These are phyloP conservation scores for Hemerocallis citrina DNA, from an alignment of 106 monocot species.

Conservation along the genomic window DNA sequence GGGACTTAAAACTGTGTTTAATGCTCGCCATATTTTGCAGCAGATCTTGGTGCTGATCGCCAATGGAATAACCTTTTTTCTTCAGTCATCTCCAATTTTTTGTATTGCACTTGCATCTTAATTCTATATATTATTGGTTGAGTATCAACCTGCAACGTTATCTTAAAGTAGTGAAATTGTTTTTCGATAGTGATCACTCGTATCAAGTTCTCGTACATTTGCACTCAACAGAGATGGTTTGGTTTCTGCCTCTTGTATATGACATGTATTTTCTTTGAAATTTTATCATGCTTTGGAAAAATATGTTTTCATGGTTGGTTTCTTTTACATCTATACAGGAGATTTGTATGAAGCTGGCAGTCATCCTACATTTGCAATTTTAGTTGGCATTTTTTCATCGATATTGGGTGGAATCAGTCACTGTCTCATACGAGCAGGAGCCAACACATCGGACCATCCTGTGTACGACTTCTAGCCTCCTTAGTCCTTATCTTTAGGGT, in stretches of 20 bases:
- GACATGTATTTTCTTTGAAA: too few relatives aligned
- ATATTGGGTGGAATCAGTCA: constrained; percentile 42
- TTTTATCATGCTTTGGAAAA: too few relatives aligned
- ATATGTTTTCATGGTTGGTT: too few relatives aligned
- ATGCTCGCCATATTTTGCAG: too few relatives aligned
- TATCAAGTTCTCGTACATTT: neutral
- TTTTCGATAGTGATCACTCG: neutral
- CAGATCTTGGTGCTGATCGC: too few relatives aligned
- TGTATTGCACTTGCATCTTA: neutral
- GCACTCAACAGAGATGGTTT: neutral
- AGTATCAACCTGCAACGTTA: neutral
- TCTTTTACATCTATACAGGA: constrained; percentile 13
- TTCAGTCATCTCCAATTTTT: too few relatives aligned
- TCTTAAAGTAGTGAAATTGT: too few relatives aligned
- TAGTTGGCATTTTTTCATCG: constrained; percentile 48
- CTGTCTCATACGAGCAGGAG: constrained; percentile 43
- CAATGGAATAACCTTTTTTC: too few relatives aligned
- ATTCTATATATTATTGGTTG: neutral
- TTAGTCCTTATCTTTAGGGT: neutral
- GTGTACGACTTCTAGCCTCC: constrained; percentile 28
- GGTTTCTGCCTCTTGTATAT: neutral
- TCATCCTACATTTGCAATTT: constrained; percentile 8
- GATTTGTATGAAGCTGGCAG: constrained; percentile 9
- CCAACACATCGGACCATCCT: constrained; percentile 50
- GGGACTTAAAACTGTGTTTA: too few relatives aligned